Base-by-base conservation (phyloP, 2,329 filamentous ascomycete genomes). In the Phyllosticta citriasiana region DNA sequence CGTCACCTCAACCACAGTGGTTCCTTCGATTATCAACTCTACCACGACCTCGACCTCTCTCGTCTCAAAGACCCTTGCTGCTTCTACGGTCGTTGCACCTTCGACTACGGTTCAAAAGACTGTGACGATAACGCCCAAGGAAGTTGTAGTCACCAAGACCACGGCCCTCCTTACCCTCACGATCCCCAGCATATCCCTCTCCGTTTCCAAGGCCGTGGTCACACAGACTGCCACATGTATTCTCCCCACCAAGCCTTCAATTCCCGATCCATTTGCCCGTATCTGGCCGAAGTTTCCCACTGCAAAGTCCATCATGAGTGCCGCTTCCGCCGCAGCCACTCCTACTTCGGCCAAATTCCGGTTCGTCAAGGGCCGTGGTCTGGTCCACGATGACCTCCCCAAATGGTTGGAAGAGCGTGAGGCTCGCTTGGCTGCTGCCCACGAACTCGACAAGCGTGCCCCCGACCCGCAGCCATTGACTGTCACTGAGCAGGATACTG, bases 391-490 rank as follows among this genome's bases (percentile, higher is more conserved):
- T 65, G 53, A 64, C 63, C 51, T 64, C 50, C 53, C 58, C 3
- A 59, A 64, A 24, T 64, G 66, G 55, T 60, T 70, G 16, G 61
- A 62, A 19, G 66, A 67, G 52, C 66, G 68, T 9, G 66, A 64
- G 53, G 67, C 65, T 10, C 66, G 71, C 33, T 58, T 72, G 22
- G 67, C 64, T 10, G 55, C 24, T 3, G n/a, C 47, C 26, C 57
- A 30, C 9, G 57, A 53, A 47, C 53, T 68, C 16, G 63, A 66
- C n/a, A 67, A 64, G 55, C 72, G 74, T 50, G 71, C 71, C 57
- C 73, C 73, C 0, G 74, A 77, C 55, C 65, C 65, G 51, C 68
- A 71, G 35, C 71, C 70, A 7, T 64, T 73, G 27, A 68, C 68
- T 2, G 64, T 73, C 24, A 75, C 72, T 5, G 67, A 71, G 2